Evolutionary conservation across 495 filamentous ascomycete genomes (phyloP), one percentile per base, ranked within the genome.

Genomic region (Neurospora discreta): DNA sequence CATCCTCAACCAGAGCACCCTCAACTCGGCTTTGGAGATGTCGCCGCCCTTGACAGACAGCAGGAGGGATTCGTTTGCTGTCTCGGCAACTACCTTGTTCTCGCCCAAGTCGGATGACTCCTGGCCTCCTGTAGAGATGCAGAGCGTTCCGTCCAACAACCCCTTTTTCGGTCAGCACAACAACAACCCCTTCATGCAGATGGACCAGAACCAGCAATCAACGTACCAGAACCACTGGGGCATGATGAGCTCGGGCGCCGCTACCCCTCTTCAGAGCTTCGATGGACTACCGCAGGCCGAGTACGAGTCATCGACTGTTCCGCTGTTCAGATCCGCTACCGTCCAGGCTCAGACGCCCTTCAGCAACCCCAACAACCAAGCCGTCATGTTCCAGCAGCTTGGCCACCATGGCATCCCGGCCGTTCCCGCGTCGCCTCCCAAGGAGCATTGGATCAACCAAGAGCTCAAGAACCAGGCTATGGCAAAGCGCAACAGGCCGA

Each of bases 31-130:
- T 41, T 83, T 93, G 75, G 90, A 92, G 74, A 88, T 93, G 81
- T 89, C 86, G 69, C 86, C 91, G 58, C 85, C 88, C 74, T 86
- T 90, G 82, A 85, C 84, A 72, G 87, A 86, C 74, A 87, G 87
- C 83, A 87, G 90, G 78, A 86, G 90, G 78, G 86, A 91, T 72
- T 91, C 91, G 69, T 92, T 93, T 81, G 89, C 90, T 73, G 88
- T 90, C 68, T 80, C 84, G 42, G 52, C 52, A 9, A 83, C 89
- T 68, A 84, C 90, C 70, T 85, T 91, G 78, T 92, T 91, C 81
- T 90, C 91, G 70, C 90, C 91, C 82, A 90, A 91, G 82, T 85
- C 89, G 75, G 89, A 91, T 74, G 87, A 90, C 77, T 65, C 52
- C 52, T 94, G 91, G 91, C 88, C 89, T 71, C 81, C 83, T 20